Percentiles rank a stretch among this genome's conserved stretches.
phyloP scores from a whole-genome alignment of 148 eudicot species.

The Talinum fruticosum region DNA sequence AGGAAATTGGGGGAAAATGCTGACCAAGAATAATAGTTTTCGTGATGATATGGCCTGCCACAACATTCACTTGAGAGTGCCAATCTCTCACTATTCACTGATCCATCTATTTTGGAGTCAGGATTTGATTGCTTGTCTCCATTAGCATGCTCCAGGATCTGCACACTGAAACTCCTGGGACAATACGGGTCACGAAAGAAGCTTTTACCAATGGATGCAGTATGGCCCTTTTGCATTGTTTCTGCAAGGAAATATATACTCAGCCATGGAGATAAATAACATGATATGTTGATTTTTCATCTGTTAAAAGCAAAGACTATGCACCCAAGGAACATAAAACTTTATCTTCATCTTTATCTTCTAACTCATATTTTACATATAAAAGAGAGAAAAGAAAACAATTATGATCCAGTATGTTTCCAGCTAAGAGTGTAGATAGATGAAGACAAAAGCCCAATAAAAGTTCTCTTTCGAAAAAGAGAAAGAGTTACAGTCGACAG shows the following conservation, averaged over 20 bases:
- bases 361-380: too few species aligned
- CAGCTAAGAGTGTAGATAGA: not conserved
- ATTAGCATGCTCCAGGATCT: conserved; percentile 39
- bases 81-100: conserved; percentile 30
- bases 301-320: not conserved
- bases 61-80: conserved; percentile 39
- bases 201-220: conserved; percentile 50
- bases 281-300: not conserved
- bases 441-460: not conserved
- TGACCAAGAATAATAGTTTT: conserved; percentile 42
- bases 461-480: not conserved
- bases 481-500: not conserved
- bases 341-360: too few species aligned
- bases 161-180: conserved; percentile 38
- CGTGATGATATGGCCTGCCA: conserved; percentile 33
- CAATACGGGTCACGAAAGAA: conserved; percentile 37
- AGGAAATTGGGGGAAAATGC: conserved; percentile 39
- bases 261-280: conserved; percentile 14
- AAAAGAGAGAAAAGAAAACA: too few species aligned
- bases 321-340: not conserved
- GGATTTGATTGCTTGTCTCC: conserved; percentile 33
- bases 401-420: not conserved
- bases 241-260: conserved; percentile 37
- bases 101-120: conserved; percentile 24
- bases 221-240: conserved; percentile 53